Evolutionary conservation across 2,329 filamentous ascomycete genomes (phyloP).

Genomic region (Rachicladosporium sp.): DNA sequence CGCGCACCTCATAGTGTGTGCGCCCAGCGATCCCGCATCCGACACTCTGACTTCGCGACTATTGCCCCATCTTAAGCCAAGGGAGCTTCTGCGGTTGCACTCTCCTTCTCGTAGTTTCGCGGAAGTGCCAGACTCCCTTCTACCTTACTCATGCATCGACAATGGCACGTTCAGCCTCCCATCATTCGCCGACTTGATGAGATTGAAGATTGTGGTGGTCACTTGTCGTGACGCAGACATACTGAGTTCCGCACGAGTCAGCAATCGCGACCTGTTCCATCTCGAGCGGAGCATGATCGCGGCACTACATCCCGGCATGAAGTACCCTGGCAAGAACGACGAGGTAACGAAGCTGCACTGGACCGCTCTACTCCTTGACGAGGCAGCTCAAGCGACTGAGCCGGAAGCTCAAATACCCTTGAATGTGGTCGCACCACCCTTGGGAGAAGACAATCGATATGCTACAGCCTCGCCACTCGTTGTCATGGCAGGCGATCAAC

Average conservation of each 20-base stretch:
- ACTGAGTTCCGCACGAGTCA: constrained; percentile 11
- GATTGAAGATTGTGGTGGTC: constrained; percentile 12
- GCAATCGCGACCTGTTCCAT: constrained; percentile 12
- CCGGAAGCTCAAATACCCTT: no score
- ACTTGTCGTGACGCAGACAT: constrained; percentile 15
- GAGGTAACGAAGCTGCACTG: no score
- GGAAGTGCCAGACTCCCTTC: constrained; percentile 14
- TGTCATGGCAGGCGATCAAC: no score
- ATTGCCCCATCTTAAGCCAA: constrained; percentile 9
- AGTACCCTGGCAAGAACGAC: no score
- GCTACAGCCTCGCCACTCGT: no score
- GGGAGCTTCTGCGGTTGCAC: constrained; percentile 13
- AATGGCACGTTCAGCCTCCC: constrained; percentile 14
- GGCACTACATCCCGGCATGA: no score
- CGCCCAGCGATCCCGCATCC: constrained; percentile 16
- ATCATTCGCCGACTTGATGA: constrained; percentile 12
- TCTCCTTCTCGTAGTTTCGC: constrained; percentile 14
- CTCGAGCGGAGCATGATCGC: no score
- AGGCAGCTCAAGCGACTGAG: no score
- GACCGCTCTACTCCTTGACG: no score
- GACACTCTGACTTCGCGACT: constrained; percentile 15
- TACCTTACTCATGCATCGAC: constrained; percentile 15
- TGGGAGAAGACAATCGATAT: no score
- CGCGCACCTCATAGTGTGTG: constrained; percentile 13
- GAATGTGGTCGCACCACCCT: no score